Base-by-base conservation (phyloP, 768 basidiomycete species). In the Tulasnella sp. region DNA sequence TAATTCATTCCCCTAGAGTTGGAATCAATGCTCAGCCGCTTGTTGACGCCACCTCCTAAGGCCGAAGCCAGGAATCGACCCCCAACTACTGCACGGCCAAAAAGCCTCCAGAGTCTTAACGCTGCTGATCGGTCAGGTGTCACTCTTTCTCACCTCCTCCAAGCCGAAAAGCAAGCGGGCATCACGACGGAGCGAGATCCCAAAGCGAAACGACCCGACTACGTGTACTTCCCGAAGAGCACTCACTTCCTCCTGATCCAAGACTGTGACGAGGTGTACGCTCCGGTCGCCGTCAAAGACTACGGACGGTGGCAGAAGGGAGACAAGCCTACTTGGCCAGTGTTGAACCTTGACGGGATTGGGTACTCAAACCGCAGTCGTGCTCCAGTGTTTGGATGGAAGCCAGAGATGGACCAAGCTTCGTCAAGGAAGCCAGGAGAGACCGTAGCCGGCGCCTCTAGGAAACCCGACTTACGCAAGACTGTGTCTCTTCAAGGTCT, bases 191-290 rank as follows among this genome's bases (percentile, higher is more conserved):
- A 99, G 85, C 93, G 97, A 70, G 98, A 99, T 84, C 92, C 94
- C 0, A 91, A 89, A 26, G 93, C 96, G 80, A 93, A 90, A 80
- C 90, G 96, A 73, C 91, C 92, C 80, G 95, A 96, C 83, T 94
- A 90, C 82, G 89, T 88, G 77, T 99, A 99, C 83, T 99, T 99
- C 84, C 84, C 89, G 23, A 89, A 90, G 57, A 87, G 87, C 57
- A 89, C 88, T 74, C 91, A 88, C 82, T 98, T 95, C 83, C 88
- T 98, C 69, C 88, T 99, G 67, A 89, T 98, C n/a, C 96, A 99
- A 83, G 97, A 99, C 82, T 88, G 95, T 77, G 89, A 88, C 5
- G 90, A 91, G 75, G 91, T 95, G 81, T 86, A 96, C 55, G 91
- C 95, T 18, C 94, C 98, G 1, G 89, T 99, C 80, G 90, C 92